phyloP scores from a whole-genome alignment of 192 early-diverging fungal species.

The Coemansia pectinata region DNA sequence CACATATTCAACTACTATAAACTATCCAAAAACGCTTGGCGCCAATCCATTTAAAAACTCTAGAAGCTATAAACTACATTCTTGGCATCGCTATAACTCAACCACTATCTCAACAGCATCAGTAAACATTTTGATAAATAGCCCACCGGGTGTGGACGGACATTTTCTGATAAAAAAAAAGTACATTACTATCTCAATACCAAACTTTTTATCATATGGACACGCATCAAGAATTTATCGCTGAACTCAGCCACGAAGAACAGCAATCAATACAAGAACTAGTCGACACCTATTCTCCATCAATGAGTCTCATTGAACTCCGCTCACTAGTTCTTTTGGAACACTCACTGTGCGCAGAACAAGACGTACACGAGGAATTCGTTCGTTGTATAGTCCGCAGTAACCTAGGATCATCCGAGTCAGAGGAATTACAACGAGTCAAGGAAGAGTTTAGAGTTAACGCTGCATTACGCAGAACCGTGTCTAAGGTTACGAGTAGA shows the following conservation, averaged over 20 bases:
- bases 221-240: constrained; percentile 9
- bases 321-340: neutral
- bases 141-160: too few species aligned
- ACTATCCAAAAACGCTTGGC: too few species aligned
- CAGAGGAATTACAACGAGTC: neutral
- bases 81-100: too few species aligned
- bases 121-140: too few species aligned
- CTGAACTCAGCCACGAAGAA: constrained; percentile 27
- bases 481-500: neutral
- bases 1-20: too few species aligned
- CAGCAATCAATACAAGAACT: constrained; percentile 1
- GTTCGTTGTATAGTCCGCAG: neutral
- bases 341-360: constrained; percentile 12
- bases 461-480: neutral
- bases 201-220: too few species aligned
- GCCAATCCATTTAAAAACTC: too few species aligned
- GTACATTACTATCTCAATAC: too few species aligned
- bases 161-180: too few species aligned
- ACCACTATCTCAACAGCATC: too few species aligned
- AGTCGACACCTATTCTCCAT: neutral
- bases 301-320: neutral
- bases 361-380: constrained; percentile 6
- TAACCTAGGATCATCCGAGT: neutral
- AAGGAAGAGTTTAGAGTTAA: neutral
- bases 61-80: too few species aligned